Evolutionary conservation across 768 basidiomycete species (phyloP), one percentile per base, ranked within the genome.

Genomic region (Suillus clintonianus): DNA sequence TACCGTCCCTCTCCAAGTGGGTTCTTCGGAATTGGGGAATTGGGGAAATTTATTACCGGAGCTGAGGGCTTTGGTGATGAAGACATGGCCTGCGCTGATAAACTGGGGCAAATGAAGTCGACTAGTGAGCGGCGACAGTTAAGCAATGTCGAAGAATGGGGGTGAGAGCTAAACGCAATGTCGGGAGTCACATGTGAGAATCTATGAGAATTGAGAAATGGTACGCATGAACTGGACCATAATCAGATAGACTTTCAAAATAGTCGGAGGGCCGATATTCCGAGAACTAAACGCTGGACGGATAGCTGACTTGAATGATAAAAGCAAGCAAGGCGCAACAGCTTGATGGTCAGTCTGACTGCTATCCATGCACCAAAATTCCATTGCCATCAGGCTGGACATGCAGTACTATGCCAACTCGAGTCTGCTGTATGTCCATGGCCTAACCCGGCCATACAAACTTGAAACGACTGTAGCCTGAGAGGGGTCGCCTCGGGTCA

Each of bases 1-100:
- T 83, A 87, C 24, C 78, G 80, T 7, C 88, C 90, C 8, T 90
- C 86, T 2, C 91, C 90, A 0, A 92, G 77, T 32, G 89, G 88
- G 70, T 91, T 91, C 47, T 76, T 73, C 7, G 89, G 87, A 27
- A 89, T 71, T 19, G 85, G 81, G 0, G 90, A 89, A 47, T 85
- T 67, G 3, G 81, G 73, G 72, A 89, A 89, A 65, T 73, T 27
- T 3, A 57, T 0, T 5, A 22, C 39, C 1, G 56, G 55, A 15
- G 37, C 37, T 19, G 55, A 24, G 2, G 39, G 37, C 4, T 57
- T 27, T 4, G 56, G 27, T 41, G 9, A 30, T 19, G 56, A 41
- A 27, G 56, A 57, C 56, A 42, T 57, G 17, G 6, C 9, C 56
- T 41, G 17, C 10, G 30, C 39, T 17, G 27, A 13, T n/a, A 19